Evolutionary conservation across 2,329 filamentous ascomycete species (phyloP).

Genomic region (Cercospora brassicicola): DNA sequence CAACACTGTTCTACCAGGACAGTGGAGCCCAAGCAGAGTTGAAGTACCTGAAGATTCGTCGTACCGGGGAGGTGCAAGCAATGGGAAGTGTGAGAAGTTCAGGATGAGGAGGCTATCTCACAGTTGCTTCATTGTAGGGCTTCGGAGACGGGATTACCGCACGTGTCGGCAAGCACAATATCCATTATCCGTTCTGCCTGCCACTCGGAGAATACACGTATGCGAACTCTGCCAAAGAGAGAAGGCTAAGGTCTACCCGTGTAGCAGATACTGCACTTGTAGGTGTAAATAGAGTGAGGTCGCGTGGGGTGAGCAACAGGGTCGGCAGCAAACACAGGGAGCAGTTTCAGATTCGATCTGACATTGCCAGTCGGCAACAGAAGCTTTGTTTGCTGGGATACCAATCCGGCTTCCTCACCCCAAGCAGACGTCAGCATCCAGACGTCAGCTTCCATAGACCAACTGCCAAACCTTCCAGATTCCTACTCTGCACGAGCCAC

Average conservation of each 20-base stretch:
- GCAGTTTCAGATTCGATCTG: background rate
- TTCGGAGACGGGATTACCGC: background rate
- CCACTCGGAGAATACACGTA: background rate
- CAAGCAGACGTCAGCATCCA: background rate
- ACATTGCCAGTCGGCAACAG: background rate
- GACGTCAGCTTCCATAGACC: background rate
- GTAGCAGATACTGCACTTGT: background rate
- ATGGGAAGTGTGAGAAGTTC: background rate
- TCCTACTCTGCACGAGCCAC: background rate
- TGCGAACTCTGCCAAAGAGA: background rate
- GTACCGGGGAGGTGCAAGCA: background rate
- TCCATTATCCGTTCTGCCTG: background rate
- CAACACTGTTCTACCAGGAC: background rate
- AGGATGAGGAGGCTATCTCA: background rate
- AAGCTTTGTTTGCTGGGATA: background rate
- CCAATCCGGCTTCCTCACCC: background rate
- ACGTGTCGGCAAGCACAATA: background rate
- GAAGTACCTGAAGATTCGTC: background rate
- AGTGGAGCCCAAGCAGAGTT: background rate
- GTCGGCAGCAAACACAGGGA: background rate
- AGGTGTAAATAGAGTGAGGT: background rate
- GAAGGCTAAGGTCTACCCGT: background rate
- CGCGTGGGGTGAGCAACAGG: background rate
- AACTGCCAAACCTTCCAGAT: background rate
- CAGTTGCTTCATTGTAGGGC: background rate